Evolutionary conservation across 306 rosid species (phyloP).

Genomic region (Dryas drummondii): DNA sequence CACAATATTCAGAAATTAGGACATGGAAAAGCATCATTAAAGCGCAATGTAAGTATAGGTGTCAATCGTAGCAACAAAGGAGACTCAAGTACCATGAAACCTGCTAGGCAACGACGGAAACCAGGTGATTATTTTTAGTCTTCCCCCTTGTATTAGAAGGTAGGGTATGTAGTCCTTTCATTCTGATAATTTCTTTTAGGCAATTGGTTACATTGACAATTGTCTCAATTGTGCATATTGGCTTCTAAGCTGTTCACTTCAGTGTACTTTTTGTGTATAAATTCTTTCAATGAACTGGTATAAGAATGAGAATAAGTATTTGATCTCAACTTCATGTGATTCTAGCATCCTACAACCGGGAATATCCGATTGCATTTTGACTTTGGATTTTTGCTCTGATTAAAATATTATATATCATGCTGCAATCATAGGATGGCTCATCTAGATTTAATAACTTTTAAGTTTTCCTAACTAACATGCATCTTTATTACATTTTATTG

Average conservation of each 20-base stretch:
- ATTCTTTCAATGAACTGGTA: not conserved
- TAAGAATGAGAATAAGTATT: not conserved
- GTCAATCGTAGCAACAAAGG: conserved; percentile 73
- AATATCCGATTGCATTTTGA: not conserved
- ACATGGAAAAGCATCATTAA: conserved; percentile 68
- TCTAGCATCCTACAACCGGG: not conserved
- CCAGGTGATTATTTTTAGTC: conserved; percentile 54
- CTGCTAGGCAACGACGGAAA: conserved; percentile 81
- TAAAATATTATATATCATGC: not conserved
- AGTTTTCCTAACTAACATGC: not conserved
- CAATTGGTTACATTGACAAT: conserved; percentile 3
- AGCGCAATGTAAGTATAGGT: conserved; percentile 67
- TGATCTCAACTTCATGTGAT: not conserved
- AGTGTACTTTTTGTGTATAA: not conserved
- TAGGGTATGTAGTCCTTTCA: not conserved
- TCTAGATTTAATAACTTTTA: not conserved
- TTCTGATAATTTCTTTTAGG: not conserved
- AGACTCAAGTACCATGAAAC: conserved; percentile 66
- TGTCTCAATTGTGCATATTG: not conserved
- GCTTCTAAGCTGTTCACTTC: not conserved
- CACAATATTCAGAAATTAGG: conserved; percentile 87
- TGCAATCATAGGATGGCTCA: conserved; percentile 1
- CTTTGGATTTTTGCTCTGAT: not conserved
- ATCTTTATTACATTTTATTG: not conserved
- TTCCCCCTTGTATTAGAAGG: not conserved